Base-by-base conservation (phyloP, 345 rosid species). In the Salix arbutifolia region DNA sequence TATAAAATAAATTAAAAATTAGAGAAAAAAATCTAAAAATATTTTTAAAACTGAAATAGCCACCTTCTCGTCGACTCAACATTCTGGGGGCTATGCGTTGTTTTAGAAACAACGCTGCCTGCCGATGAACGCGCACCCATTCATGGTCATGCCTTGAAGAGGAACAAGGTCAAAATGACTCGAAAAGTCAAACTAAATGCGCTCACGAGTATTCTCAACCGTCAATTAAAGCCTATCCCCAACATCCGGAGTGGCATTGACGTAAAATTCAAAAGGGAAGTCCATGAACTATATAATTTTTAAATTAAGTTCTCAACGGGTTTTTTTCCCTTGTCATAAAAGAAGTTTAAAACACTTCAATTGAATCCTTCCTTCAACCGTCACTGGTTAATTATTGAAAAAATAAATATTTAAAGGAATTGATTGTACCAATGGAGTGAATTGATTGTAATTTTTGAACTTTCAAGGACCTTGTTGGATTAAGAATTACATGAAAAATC, bases 101-200 rank as follows among this genome's bases (percentile, higher is more conserved):
- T n/a, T n/a, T n/a, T n/a, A n/a, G 5, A 31, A 31, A 4, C 40
- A 37, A 37, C 40, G 10, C 40, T 37, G 40, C 12, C 26, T 7
- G 61, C 76, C 81, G 81, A 73, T 53, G 28, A 67, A 73, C 42
- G 58, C 81, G 81, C 77, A 53, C 61, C 16, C 8, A n/a, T 52
- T 21, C 37, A 16, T 42, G 68, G 67, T 3, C 58, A 12, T 56
- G 26, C 19, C 81, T 4, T 19, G n/a, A 37, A 53, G 21, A 14
- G 17, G 9, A 1, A 38, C 60, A 67, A 67, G 25, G 48, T 16
- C 19, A 61, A 16, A 78, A 72, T 3, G 23, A 13, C 9, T 8
- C 31, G 0, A 7, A 60, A 58, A 21, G 77, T 67, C 76, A 78
- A 78, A 7, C 12, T 12, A 35, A 21, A 17, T 0, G 4, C 0